Percentiles rank a stretch among this genome's conserved stretches.
Evolutionary conservation across 1,284 basidiomycete species (phyloP).

Genomic region (Athelia psychrophila): DNA sequence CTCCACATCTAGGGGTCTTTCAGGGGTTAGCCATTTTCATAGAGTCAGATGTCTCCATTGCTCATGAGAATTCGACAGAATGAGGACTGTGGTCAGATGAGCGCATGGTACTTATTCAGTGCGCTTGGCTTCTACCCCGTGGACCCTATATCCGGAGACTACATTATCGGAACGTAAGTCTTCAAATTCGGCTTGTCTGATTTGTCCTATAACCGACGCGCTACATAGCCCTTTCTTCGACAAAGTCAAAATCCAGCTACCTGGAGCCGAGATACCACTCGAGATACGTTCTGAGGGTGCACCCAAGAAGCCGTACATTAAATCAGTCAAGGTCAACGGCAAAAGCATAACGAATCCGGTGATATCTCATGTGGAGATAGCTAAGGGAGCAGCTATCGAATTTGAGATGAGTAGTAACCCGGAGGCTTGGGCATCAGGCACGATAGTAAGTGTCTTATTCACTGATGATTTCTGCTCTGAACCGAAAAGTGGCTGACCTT

Average conservation of each 20-base stretch:
- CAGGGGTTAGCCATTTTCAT: constrained; percentile 46
- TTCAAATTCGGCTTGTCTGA: background rate
- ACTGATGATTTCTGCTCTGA: background rate
- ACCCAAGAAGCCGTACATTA: constrained; percentile 53
- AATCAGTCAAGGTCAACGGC: constrained; percentile 55
- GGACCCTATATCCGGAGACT: constrained; percentile 72
- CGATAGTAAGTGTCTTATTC: background rate
- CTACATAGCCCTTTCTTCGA: constrained; percentile 64
- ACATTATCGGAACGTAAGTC: constrained; percentile 67
- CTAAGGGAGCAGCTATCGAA: constrained; percentile 50
- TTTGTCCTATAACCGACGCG: background rate
- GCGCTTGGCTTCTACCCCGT: constrained; percentile 87
- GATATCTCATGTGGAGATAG: constrained; percentile 56
- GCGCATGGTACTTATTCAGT: constrained; percentile 83
- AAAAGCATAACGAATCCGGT: constrained; percentile 36
- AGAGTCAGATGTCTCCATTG: too few species aligned
- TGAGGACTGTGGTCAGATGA: constrained; percentile 90
- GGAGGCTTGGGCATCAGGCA: constrained; percentile 31
- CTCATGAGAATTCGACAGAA: constrained; percentile 47
- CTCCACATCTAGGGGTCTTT: constrained; percentile 61
- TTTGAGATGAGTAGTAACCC: constrained; percentile 65
- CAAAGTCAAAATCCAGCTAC: constrained; percentile 53
- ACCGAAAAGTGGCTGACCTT: background rate
- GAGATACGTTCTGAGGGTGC: constrained; percentile 55
- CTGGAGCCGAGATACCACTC: constrained; percentile 37